phyloP scores from a whole-genome alignment of 2,329 filamentous ascomycete species.

The Basipetospora chlamydospora region DNA sequence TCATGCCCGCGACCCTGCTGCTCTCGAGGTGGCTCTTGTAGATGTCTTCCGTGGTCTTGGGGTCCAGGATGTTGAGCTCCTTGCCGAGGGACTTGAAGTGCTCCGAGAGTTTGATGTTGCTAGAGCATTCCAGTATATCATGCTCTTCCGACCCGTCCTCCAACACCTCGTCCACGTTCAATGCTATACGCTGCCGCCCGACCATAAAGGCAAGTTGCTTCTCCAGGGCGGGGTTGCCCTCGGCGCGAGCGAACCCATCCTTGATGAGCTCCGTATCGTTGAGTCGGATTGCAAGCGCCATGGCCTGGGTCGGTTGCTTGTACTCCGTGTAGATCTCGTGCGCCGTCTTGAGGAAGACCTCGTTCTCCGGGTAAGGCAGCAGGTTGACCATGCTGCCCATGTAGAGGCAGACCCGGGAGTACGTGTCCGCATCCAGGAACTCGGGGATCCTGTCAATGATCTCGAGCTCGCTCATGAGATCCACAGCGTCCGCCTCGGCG shows the following conservation, averaged over 20 bases:
- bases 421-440: conserved; percentile 88
- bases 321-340: conserved; percentile 90
- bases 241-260: conserved; percentile 64
- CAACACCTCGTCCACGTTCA: conserved; percentile 48
- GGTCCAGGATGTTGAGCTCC: conserved; percentile 91
- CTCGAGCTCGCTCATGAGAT: conserved; percentile 91
- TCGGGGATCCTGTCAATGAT: conserved; percentile 86
- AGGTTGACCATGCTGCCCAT: conserved; percentile 99
- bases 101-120: conserved; percentile 75
- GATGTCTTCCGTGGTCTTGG: conserved; percentile 94
- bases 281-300: conserved; percentile 83
- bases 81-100: conserved; percentile 91
- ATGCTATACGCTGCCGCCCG: conserved; percentile 75
- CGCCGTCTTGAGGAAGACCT: conserved; percentile 82
- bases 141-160: conserved; percentile 62
- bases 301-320: conserved; percentile 84
- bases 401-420: conserved; percentile 84
- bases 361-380: conserved; percentile 93
- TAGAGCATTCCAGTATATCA: conserved; percentile 67
- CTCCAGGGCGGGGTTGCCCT: conserved; percentile 69
- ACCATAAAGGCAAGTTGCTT: conserved; percentile 92
- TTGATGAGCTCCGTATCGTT: conserved; percentile 77
- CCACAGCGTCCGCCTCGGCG: conserved; percentile 93
- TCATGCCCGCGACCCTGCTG: conserved; percentile 80
- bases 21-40: conserved; percentile 99